Conservation (phyloP, 306 rosid species). For the Rosa lucieae region DNA sequence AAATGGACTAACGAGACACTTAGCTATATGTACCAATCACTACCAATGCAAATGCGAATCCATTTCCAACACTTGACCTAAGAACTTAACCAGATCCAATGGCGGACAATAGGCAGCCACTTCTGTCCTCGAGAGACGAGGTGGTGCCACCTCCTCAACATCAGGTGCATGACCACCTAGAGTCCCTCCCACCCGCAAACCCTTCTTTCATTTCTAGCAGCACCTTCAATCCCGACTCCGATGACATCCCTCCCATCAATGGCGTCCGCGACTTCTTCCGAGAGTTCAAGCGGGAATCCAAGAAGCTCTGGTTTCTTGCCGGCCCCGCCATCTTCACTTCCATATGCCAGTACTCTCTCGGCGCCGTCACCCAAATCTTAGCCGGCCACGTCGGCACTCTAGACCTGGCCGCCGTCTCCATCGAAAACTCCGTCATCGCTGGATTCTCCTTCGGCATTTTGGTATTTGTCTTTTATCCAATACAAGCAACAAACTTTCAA, state of each 20-base stretch:
- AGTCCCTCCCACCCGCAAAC: constrained; percentile 26
- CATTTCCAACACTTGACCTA: background rate
- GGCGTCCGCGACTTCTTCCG: constrained; percentile 38
- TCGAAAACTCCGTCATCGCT: constrained; percentile 91
- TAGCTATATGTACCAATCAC: background rate
- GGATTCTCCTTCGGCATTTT: constrained; percentile 80
- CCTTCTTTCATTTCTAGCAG: constrained; percentile 17
- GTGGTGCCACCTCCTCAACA: background rate
- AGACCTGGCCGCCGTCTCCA: constrained; percentile 80
- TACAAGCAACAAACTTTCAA: too few relatives aligned
- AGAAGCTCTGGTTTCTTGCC: constrained; percentile 87
- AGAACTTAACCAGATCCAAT: constrained; percentile 3
- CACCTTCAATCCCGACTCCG: constrained; percentile 44
- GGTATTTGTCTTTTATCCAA: constrained; percentile 34
- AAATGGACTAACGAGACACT: background rate
- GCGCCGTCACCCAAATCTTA: constrained; percentile 76
- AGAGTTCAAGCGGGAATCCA: constrained; percentile 52
- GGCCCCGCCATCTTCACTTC: constrained; percentile 92
- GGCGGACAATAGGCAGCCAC: constrained; percentile 32
- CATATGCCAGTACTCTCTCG: constrained; percentile 81
- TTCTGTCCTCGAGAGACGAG: constrained; percentile 17
- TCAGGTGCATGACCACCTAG: background rate
- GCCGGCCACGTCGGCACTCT: constrained; percentile 85
- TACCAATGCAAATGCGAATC: background rate
- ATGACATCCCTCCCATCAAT: constrained; percentile 63